Evolutionary conservation across 2,329 filamentous ascomycete species (phyloP).

Genomic region (Pseudogymnoascus sp.): DNA sequence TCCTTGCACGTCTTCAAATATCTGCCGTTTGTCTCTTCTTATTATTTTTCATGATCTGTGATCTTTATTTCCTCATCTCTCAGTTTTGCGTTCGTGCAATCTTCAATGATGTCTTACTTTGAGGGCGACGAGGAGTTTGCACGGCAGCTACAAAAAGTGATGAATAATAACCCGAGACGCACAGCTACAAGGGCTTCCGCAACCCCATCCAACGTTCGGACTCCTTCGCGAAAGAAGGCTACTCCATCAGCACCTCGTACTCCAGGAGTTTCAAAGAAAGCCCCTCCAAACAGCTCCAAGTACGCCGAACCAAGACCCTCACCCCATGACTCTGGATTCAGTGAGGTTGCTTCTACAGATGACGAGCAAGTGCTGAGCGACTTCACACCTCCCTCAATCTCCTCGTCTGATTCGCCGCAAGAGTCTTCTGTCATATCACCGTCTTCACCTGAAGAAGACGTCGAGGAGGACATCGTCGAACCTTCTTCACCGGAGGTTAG

Average conservation of each 20-base stretch:
- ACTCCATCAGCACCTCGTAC: not conserved
- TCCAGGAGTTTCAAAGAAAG: not conserved
- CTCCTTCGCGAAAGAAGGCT: not conserved
- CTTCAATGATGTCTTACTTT: not conserved
- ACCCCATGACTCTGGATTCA: slow-evolving; percentile 1
- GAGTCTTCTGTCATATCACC: not conserved
- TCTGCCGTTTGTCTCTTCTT: not conserved
- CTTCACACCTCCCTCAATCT: not conserved
- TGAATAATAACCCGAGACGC: slow-evolving; percentile 10
- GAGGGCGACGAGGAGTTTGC: not conserved
- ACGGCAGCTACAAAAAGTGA: not conserved
- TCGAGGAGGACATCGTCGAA: not conserved
- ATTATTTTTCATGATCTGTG: not conserved
- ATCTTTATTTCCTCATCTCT: not conserved
- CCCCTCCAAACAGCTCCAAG: not conserved
- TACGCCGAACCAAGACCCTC: not conserved
- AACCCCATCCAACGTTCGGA: not conserved
- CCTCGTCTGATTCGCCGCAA: not conserved
- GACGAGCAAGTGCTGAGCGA: not conserved
- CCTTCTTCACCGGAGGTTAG: not conserved
- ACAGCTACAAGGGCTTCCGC: not conserved
- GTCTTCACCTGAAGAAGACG: not conserved
- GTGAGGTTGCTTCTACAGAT: not conserved
- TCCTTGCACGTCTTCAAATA: not conserved
- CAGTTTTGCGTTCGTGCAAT: not conserved